These are phyloP conservation scores for Solanum ossicruentum DNA, from an alignment of 257 asterid genomes.

Conservation along the genomic window DNA sequence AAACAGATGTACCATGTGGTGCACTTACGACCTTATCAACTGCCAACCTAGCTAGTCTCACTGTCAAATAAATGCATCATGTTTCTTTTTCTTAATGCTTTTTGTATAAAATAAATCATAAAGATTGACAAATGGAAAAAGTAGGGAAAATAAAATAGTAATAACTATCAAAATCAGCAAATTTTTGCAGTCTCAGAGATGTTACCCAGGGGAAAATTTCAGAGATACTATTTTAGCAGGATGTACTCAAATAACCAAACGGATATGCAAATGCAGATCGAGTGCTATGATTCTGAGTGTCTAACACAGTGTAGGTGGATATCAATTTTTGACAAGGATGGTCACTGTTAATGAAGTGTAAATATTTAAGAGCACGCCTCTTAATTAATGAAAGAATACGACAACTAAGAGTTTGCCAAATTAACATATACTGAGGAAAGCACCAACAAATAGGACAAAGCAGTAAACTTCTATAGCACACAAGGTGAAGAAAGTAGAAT, in stretches of 20 bases:
- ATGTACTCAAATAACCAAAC: not conserved
- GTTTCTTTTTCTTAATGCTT: not conserved
- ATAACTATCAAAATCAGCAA: not conserved
- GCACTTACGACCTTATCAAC: conserved; percentile 74
- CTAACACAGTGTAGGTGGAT: not conserved
- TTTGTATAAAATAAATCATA: not conserved
- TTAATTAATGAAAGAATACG: not conserved
- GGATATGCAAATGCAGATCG: not conserved
- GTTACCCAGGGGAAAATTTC: not conserved
- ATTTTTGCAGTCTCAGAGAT: not conserved
- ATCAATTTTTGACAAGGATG: not conserved
- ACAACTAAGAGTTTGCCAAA: not conserved
- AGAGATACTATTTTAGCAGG: not conserved
- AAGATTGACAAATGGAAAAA: not conserved
- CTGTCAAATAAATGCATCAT: conserved; percentile 24
- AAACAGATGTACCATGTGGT: conserved; percentile 49
- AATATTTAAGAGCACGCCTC: not conserved
- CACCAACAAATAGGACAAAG: not conserved
- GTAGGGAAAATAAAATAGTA: not conserved
- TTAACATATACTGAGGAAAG: not conserved
- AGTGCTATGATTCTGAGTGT: not conserved
- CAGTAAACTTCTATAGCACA: not conserved
- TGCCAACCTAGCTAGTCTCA: conserved; percentile 79
- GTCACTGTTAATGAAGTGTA: not conserved
- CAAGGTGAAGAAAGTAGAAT: not conserved